Percentiles rank a stretch among this genome's conserved stretches.
These are phyloP conservation scores for Tolypocladium inflatum DNA, from an alignment of 2,329 filamentous ascomycete genomes.

Conservation along the genomic window DNA sequence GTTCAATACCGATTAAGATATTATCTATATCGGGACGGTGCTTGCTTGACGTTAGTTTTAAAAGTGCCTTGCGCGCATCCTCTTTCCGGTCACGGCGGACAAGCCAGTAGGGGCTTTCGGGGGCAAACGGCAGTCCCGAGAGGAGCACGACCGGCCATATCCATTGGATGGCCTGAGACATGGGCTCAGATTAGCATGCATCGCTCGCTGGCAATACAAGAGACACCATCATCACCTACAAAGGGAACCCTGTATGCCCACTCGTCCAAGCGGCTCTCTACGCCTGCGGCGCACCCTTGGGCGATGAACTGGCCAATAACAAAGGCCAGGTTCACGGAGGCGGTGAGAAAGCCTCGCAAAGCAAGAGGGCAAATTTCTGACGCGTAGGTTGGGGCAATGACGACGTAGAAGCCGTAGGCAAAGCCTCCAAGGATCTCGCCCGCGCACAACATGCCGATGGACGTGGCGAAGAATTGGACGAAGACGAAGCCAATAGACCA, in stretches of 20 bases:
- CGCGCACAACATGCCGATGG: constrained; percentile 28
- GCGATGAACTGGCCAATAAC: constrained; percentile 27
- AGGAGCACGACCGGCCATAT: constrained; percentile 37
- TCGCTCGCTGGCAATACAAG: not conserved
- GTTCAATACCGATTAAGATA: constrained; percentile 44
- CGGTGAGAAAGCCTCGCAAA: constrained; percentile 30
- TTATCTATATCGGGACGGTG: constrained; percentile 17
- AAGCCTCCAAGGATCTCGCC: constrained; percentile 37
- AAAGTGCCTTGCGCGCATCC: constrained; percentile 30
- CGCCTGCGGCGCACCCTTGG: constrained; percentile 13
- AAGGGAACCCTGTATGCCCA: constrained; percentile 32
- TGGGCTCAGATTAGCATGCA: not conserved
- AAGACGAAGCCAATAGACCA: constrained; percentile 19
- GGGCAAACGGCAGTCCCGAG: constrained; percentile 34
- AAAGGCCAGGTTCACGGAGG: constrained; percentile 33
- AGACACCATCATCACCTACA: constrained; percentile 5
- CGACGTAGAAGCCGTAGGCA: constrained; percentile 32
- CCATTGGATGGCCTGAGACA: constrained; percentile 34
- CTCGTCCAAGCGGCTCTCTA: constrained; percentile 27
- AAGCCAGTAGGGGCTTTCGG: constrained; percentile 42
- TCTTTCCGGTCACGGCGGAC: constrained; percentile 29
- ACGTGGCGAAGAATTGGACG: constrained; percentile 21
- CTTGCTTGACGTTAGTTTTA: constrained; percentile 29
- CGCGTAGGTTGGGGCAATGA: constrained; percentile 31
- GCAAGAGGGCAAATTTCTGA: constrained; percentile 32